Evolutionary conservation across 345 rosid genomes (phyloP).

Genomic region (Rhodamnia rubescens): DNA sequence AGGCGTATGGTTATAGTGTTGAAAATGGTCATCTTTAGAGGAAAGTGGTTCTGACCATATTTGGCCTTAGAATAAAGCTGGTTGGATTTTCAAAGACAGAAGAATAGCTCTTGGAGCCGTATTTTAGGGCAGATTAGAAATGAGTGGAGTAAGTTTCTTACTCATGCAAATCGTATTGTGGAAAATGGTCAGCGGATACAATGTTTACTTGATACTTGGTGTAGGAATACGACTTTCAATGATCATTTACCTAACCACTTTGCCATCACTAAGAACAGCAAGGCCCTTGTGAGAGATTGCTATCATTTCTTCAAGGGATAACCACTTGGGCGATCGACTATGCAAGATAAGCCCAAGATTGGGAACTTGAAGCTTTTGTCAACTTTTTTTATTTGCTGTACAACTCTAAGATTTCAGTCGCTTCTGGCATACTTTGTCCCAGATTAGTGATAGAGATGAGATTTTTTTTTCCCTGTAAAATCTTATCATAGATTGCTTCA

Average conservation of each 20-base stretch:
- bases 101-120: neutral
- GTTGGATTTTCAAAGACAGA: neutral
- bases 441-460: neutral
- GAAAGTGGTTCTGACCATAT: neutral
- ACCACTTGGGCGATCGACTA: neutral
- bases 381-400: neutral
- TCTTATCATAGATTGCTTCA: neutral
- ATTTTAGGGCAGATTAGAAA: neutral
- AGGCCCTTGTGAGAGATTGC: neutral
- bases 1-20: neutral
- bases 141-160: neutral
- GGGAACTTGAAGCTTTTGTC: neutral
- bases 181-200: neutral
- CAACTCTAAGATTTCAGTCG: neutral
- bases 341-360: neutral
- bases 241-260: neutral
- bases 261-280: neutral
- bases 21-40: neutral
- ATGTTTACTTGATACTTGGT: neutral
- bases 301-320: neutral
- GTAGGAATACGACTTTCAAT: neutral
- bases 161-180: neutral
- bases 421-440: neutral
- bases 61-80: neutral
- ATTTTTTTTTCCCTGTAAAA: neutral